A percentile compares a stretch with the other conserved stretches of the same genome.
Conservation (phyloP, 208 protist genomes). For the Leishmania gerbilli region DNA sequence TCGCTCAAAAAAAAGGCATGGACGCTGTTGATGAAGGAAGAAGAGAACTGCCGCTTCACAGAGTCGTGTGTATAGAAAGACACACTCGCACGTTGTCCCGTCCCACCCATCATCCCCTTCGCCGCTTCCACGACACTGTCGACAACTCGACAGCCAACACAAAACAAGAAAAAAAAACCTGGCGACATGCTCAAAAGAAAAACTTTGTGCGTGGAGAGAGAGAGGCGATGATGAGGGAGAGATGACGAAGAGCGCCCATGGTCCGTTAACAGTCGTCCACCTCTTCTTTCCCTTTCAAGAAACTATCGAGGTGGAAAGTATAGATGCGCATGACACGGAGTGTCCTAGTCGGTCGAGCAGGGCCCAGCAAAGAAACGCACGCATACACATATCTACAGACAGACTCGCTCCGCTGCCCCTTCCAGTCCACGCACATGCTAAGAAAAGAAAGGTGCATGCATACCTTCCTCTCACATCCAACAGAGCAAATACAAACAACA, state of each 20-base stretch:
- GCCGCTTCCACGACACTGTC: not conserved
- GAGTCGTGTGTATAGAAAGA: not conserved
- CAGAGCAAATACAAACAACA: slow-evolving; percentile 5
- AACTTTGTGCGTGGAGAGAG: not conserved
- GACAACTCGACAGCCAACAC: slow-evolving; percentile 6
- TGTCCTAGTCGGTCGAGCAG: not conserved
- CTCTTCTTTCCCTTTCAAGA: slow-evolving; percentile 7
- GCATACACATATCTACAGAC: not conserved
- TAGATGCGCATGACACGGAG: not conserved
- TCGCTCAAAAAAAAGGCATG: not conserved
- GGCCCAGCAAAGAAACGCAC: not conserved
- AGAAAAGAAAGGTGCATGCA: not conserved
- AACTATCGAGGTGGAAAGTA: not conserved
- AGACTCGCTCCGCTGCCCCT: not conserved
- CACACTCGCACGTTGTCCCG: not conserved
- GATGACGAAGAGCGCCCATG: not conserved
- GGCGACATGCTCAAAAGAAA: not conserved
- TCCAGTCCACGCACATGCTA: not conserved
- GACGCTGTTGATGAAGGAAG: not conserved
- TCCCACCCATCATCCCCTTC: not conserved
- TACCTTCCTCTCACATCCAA: not conserved
- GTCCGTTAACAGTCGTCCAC: not conserved
- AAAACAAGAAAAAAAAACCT: slow-evolving; percentile 6
- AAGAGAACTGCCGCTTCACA: not conserved
- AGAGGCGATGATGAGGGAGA: not conserved